Evolutionary conservation across 805 yeast species (phyloP).

Genomic region (Wickerhamiella spandovensis): DNA sequence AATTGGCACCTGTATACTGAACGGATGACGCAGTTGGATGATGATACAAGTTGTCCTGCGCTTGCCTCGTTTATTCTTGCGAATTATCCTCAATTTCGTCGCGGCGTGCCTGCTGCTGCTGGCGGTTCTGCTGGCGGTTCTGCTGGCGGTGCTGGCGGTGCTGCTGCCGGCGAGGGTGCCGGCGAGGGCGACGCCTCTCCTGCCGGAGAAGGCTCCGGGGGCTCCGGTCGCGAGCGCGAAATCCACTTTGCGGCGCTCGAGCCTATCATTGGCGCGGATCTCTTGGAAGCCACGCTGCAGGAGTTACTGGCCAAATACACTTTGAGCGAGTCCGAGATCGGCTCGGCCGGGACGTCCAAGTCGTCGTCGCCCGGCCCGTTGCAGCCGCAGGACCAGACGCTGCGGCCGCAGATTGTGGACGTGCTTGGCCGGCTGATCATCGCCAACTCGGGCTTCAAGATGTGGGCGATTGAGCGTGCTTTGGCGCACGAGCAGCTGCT

Average conservation of each 20-base stretch:
- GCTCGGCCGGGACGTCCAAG: background rate
- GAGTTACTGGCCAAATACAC: background rate
- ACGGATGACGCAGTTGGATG: background rate
- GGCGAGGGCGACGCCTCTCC: too few relatives aligned
- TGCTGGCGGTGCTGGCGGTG: too few relatives aligned
- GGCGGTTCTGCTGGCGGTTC: too few relatives aligned
- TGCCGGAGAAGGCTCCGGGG: too few relatives aligned
- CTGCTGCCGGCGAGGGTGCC: too few relatives aligned
- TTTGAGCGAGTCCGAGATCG: background rate
- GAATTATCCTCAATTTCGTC: background rate
- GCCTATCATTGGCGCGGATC: background rate
- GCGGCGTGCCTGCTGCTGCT: background rate
- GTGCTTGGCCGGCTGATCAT: background rate
- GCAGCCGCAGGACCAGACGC: too few relatives aligned
- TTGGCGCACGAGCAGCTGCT: background rate
- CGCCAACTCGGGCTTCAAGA: background rate
- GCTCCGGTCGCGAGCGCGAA: background rate
- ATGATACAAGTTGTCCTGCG: background rate
- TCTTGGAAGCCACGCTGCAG: background rate
- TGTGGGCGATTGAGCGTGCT: background rate
- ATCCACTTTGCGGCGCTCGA: background rate
- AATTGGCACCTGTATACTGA: background rate
- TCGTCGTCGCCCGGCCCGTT: too few relatives aligned
- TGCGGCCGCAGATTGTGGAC: too few relatives aligned
- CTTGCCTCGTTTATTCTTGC: background rate